Percentiles rank a stretch among this genome's conserved stretches.
These are phyloP conservation scores for Stenogyne calaminthoides DNA, from an alignment of 305 asterid species.

Conservation along the genomic window DNA sequence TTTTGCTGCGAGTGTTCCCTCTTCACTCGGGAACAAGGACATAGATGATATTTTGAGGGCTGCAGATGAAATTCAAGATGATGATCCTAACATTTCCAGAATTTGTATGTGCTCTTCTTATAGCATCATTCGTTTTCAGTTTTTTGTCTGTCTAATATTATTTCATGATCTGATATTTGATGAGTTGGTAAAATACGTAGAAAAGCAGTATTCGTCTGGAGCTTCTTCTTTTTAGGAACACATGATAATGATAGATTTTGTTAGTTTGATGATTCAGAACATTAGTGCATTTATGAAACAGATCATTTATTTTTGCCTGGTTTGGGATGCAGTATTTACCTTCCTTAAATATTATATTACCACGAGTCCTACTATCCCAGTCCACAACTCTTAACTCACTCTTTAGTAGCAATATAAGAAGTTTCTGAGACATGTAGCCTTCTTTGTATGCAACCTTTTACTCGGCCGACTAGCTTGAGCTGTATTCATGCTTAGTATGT, in stretches of 20 bases:
- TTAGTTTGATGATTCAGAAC: background rate
- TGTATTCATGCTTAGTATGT: background rate
- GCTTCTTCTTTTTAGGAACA: slow-evolving; percentile 8
- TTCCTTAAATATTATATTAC: background rate
- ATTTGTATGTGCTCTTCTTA: slow-evolving; percentile 54
- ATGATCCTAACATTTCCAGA: slow-evolving; percentile 83
- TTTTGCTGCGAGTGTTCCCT: slow-evolving; percentile 87
- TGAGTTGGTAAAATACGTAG: background rate
- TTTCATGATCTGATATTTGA: slow-evolving; percentile 20
- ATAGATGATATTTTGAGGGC: slow-evolving; percentile 94
- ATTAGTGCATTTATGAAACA: background rate
- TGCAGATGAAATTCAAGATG: slow-evolving; percentile 94
- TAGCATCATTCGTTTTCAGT: background rate
- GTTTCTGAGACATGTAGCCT: background rate
- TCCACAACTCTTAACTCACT: slow-evolving; percentile 16
- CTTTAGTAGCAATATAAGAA: background rate
- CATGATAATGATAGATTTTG: background rate
- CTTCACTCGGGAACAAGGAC: slow-evolving; percentile 89
- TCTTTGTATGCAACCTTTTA: background rate
- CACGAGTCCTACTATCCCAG: background rate
- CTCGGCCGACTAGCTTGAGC: background rate
- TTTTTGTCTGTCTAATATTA: background rate
- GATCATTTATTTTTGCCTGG: background rate
- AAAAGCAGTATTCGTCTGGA: background rate
- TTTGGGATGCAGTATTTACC: slow-evolving; percentile 18